Evolutionary conservation across 1,139 yeast genomes (phyloP), one percentile per base, ranked within the genome.

Genomic region (Geotrichum histeridarum): DNA sequence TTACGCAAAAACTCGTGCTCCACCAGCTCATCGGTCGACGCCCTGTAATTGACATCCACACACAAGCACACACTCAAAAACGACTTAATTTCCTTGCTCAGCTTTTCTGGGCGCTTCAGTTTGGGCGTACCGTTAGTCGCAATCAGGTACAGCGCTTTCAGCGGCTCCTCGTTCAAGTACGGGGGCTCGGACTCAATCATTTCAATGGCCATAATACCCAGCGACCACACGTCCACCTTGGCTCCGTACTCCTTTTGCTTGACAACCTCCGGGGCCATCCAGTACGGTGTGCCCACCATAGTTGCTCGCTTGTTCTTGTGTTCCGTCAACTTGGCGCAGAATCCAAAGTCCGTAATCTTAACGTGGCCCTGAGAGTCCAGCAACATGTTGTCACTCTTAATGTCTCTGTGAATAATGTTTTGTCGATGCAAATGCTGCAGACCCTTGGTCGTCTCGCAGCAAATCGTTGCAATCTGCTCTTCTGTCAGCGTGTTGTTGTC

Each of bases 231-330:
- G 70, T 93, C 99, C 22, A 93, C 97, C 70, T 93, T 93, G 62
- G 88, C 96, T 64, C 91, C 99, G 66, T 93, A 93, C 66, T 90
- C 96, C 70, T 90, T 89, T 65, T 91, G 97, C 71, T 90, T 88
- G 53, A 93, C 97, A 50, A 93, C 98, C 72, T 93, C 99, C 2
- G 99, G 99, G 0, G 99, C 99, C 99, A 93, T 93, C 99, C 99
- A 93, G 70, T 93, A 93, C 11, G 99, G 99, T 0, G 99, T 93
- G 41, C 99, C 99, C 4, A 91, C 99, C 97, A 93, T 90, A 0
- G 99, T 93, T 8, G 97, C 97, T 60, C 99, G 80, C 71, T 93
- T 93, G 60, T 86, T 86, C 72, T 94, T 82, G 68, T 89, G 93
- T 60, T 88, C 95, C 1, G 97, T 93, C 63, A 93, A 77, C 70